Evolutionary conservation across 2,329 filamentous ascomycete genomes (phyloP).

Genomic region (Aspergillus flavus): DNA sequence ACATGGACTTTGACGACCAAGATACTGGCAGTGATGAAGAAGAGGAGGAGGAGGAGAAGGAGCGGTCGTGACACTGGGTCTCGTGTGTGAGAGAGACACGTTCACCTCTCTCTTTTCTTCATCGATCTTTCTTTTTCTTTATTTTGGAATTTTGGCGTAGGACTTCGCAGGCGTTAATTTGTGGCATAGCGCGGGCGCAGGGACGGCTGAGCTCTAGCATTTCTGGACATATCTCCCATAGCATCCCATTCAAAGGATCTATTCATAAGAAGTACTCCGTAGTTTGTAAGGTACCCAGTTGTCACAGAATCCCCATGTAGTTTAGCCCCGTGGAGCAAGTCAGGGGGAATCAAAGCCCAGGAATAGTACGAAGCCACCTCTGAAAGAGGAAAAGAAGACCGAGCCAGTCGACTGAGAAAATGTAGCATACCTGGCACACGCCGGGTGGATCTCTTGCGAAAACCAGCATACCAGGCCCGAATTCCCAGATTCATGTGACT

Average conservation of each 20-base stretch:
- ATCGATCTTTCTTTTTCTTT: not conserved
- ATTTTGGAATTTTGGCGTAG: slow-evolving; percentile 6
- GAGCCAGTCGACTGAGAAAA: not conserved
- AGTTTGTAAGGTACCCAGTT: not conserved
- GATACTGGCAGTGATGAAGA: slow-evolving; percentile 63
- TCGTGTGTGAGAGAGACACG: not conserved
- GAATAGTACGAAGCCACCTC: not conserved
- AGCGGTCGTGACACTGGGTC: not conserved
- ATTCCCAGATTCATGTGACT: too few species aligned
- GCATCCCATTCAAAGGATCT: not conserved
- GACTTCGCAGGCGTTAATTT: slow-evolving; percentile 6
- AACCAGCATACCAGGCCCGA: too few species aligned
- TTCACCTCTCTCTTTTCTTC: not conserved
- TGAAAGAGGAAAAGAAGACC: not conserved
- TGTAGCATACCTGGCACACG: too few species aligned
- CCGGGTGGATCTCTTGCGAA: too few species aligned
- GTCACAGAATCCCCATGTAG: not conserved
- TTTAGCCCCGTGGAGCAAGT: not conserved
- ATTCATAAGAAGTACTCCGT: not conserved
- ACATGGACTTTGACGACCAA: slow-evolving; percentile 47
- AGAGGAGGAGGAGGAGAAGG: slow-evolving; percentile 34
- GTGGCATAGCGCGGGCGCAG: slow-evolving; percentile 12
- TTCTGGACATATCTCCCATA: not conserved
- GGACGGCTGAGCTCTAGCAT: not conserved
- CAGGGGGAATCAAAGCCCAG: not conserved